These are phyloP conservation scores for Mallotus repandus DNA, from an alignment of 441 rosid species.

Conservation along the genomic window DNA sequence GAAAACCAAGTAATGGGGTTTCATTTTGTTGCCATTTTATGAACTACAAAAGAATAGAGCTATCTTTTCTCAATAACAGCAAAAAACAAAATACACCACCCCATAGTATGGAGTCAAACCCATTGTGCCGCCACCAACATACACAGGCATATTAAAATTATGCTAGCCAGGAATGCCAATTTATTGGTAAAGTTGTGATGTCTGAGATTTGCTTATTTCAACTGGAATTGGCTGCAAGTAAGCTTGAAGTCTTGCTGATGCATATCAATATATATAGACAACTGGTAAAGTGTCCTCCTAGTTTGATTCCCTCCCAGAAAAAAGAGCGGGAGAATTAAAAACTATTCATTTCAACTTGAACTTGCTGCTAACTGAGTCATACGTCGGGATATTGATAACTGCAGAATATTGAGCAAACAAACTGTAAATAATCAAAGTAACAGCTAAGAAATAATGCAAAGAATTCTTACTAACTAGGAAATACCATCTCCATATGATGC, in stretches of 20 bases:
- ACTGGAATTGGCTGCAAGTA: conserved; percentile 9
- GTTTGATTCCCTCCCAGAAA: neutral
- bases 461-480: conserved; percentile 8
- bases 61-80: neutral
- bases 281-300: neutral
- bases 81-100: neutral
- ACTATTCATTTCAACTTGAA: conserved; percentile 24
- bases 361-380: conserved; percentile 58
- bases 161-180: conserved; percentile 16
- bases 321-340: neutral
- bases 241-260: conserved; percentile 8
- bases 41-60: conserved; percentile 12
- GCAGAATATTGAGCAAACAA: conserved; percentile 10
- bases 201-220: conserved; percentile 3
- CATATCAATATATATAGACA: conserved; percentile 11
- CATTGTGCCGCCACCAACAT: neutral
- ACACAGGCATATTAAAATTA: neutral
- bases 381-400: conserved; percentile 70
- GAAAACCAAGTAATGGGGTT: neutral
- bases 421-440: neutral
- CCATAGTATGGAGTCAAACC: neutral
- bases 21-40: conserved; percentile 1
- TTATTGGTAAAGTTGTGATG: conserved; percentile 10
- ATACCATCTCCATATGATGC: conserved; percentile 80
- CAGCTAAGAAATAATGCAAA: neutral